These are phyloP conservation scores for Phytophthora litchii DNA, from an alignment of 352 stramenopile genomes.

Conservation along the genomic window DNA sequence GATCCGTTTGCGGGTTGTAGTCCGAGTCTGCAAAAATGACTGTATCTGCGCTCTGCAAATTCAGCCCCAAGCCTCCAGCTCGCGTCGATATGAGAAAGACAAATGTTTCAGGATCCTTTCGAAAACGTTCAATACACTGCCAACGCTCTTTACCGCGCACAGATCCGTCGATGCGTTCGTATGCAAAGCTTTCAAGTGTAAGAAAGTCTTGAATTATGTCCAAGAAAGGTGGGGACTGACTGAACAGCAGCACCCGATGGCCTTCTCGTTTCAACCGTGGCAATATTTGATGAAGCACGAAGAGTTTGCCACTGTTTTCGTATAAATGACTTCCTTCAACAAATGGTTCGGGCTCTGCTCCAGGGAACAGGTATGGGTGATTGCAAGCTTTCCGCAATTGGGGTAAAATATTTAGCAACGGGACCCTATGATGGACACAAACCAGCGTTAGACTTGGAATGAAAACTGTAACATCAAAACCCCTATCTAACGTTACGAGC, in stretches of 20 bases:
- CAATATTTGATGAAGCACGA: constrained; percentile 85
- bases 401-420: constrained; percentile 98
- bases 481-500: not conserved
- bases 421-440: constrained; percentile 39
- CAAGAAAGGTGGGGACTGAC: constrained; percentile 72
- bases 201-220: constrained; percentile 86
- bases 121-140: constrained; percentile 84
- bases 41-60: constrained; percentile 82
- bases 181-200: constrained; percentile 74
- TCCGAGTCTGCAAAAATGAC: constrained; percentile 84
- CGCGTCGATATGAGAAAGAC: constrained; percentile 81
- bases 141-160: constrained; percentile 79
- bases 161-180: constrained; percentile 80
- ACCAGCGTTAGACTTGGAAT: constrained; percentile 8
- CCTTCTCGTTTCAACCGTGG: constrained; percentile 79
- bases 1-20: constrained; percentile 78
- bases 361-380: constrained; percentile 93
- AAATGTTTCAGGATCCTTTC: constrained; percentile 90
- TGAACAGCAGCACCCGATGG: constrained; percentile 89
- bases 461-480: not conserved
- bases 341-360: constrained; percentile 77
- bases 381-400: constrained; percentile 88
- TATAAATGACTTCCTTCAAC: constrained; percentile 73
- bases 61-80: constrained; percentile 72
- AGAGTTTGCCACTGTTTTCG: constrained; percentile 82